Evolutionary conservation across 148 eudicot species (phyloP), one percentile per base, ranked within the genome.

Genomic region (Spergularia marina): DNA sequence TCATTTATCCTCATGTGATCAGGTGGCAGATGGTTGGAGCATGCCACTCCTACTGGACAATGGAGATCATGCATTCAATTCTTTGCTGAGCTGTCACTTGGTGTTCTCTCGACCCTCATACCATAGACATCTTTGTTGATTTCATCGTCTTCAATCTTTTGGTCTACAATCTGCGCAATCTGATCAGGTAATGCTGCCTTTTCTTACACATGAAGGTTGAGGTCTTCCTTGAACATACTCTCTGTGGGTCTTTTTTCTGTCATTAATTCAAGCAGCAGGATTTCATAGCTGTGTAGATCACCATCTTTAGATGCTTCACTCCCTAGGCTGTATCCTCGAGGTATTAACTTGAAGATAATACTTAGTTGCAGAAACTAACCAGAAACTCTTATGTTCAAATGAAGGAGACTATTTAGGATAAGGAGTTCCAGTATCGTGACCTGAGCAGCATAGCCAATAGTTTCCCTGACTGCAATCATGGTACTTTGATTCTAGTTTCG

Each of bases 401-500:
- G 6, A 58, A 3, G 20, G 18, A 18, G 5, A 15, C 18, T 58
- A 23, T 20, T n/a, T 7, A n/a, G 0, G 0, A 58, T 4, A 58
- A n/a, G n/a, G 18, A n/a, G 20, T 2, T 47, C 16, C 0, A 41
- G 23, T 7, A 1, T 23, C 4, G 59, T 69, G 72, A 81, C 82
- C 80, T 78, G 84, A 72, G 84, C 58, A 10, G 67, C 55, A 52
- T 84, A 81, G 2, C 82, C 87, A 17, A 78, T n/a, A 15, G 86
- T 77, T 53, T 82, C 83, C 57, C 41, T 80, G 18, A 84, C 40
- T 5, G 72, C 81, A 70, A 44, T 44, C 30, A 82, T 68, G 62
- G 71, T 77, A 68, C 76, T 76, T 69, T 83, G 74, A n/a, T 49
- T 62, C 14, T 71, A 65, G 54, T 30, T 40, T 10, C 16, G 12